Evolutionary conservation across 345 rosid species (phyloP).

Genomic region (Chamaenerion angustifolium): DNA sequence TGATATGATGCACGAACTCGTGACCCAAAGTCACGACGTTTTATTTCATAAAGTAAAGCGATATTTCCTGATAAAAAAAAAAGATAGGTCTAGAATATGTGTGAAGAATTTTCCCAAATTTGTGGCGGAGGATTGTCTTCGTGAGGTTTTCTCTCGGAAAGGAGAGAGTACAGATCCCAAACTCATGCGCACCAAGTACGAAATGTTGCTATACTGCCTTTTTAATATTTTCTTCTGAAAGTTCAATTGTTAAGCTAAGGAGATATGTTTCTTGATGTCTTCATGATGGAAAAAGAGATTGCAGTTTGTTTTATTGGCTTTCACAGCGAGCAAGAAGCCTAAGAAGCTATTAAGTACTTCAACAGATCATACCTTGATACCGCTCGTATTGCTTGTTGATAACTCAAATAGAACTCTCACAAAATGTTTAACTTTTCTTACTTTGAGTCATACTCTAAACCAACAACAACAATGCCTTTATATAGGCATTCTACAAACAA

Average conservation of each 20-base stretch:
- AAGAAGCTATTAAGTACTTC: constrained; percentile 69
- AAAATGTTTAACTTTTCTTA: no score
- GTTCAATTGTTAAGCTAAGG: no score
- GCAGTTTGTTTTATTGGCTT: constrained; percentile 83
- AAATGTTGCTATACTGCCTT: not conserved
- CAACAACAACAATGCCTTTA: no score
- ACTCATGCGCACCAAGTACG: constrained; percentile 62
- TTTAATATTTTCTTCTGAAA: not conserved
- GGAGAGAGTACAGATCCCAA: constrained; percentile 77
- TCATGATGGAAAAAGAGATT: constrained; percentile 66
- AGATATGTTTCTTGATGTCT: not conserved
- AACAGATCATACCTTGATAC: constrained; percentile 56
- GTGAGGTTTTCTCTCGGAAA: constrained; percentile 55
- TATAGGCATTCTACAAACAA: no score
- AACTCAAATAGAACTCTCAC: no score
- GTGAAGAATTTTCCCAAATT: constrained; percentile 69
- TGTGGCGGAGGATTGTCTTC: constrained; percentile 48
- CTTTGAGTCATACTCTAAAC: no score
- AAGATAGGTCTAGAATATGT: constrained; percentile 72
- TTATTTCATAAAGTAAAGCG: no score
- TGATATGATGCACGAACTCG: no score
- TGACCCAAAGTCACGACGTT: no score
- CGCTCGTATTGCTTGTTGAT: constrained; percentile 44
- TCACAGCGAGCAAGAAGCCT: constrained; percentile 56
- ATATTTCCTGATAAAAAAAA: no score